These are phyloP conservation scores for Oryza brachyantha DNA, from an alignment of 176 grass and related monocot genomes.

Conservation along the genomic window DNA sequence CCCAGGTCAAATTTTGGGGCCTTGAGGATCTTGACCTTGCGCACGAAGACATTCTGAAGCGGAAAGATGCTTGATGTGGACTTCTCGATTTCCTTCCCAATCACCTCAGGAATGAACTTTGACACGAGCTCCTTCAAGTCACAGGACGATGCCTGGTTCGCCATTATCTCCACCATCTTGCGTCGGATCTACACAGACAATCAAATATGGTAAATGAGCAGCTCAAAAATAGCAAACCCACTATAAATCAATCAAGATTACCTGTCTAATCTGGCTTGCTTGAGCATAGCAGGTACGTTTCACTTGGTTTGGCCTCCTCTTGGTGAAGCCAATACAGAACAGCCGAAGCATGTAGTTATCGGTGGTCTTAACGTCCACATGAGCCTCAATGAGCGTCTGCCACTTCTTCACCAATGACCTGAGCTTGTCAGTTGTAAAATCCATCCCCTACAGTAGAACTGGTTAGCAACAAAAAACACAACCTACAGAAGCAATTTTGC, in stretches of 20 bases:
- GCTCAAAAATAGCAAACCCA: neutral
- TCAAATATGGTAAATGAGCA: neutral
- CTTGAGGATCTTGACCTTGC: neutral
- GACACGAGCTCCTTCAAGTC: neutral
- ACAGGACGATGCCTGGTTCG: neutral
- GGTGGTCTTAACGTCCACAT: conserved; percentile 92
- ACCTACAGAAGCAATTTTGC: neutral
- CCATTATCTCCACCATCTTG: conserved; percentile 90
- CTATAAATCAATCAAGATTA: conserved; percentile 1
- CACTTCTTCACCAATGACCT: conserved; percentile 81
- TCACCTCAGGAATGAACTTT: neutral
- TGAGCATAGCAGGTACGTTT: conserved; percentile 92
- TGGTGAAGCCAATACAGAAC: conserved; percentile 92
- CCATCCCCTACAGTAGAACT: conserved; percentile 59
- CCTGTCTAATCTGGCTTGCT: conserved; percentile 84
- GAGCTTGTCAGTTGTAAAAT: conserved; percentile 81
- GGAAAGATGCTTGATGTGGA: conserved; percentile 66
- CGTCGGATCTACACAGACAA: neutral
- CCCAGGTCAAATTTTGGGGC: neutral
- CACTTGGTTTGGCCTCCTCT: conserved; percentile 80
- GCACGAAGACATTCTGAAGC: neutral
- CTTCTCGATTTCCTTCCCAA: conserved; percentile 89
- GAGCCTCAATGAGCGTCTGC: conserved; percentile 87
- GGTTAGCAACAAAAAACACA: neutral
- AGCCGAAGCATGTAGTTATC: conserved; percentile 78